phyloP scores from a whole-genome alignment of 495 filamentous ascomycete species.

The Neurospora sp. region DNA sequence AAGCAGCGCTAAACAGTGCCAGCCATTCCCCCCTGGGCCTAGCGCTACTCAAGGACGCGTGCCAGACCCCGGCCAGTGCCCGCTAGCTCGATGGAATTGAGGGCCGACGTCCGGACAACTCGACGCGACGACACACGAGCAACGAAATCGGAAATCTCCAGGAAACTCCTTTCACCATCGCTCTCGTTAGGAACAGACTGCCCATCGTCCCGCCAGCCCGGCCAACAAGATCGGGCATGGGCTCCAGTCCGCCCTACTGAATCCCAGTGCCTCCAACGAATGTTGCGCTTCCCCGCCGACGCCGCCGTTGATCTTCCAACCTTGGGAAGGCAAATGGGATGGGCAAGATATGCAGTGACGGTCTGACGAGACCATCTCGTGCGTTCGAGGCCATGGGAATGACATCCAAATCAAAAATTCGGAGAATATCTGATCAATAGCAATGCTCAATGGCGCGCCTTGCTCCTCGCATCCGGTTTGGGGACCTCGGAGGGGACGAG shows the following conservation, averaged over 20 bases:
- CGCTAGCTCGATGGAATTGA: background rate
- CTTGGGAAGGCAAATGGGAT: background rate
- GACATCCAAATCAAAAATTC: background rate
- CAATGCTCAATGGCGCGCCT: background rate
- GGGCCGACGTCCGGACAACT: background rate
- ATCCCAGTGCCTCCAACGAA: background rate
- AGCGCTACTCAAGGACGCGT: background rate
- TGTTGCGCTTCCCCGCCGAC: background rate
- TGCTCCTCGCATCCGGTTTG: slow-evolving; percentile 12
- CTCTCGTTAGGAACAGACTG: background rate
- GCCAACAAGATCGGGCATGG: background rate
- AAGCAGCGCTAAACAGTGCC: background rate
- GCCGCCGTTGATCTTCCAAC: background rate
- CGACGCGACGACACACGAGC: background rate
- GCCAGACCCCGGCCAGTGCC: background rate
- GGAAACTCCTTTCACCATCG: background rate
- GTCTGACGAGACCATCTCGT: background rate
- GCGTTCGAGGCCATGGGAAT: background rate
- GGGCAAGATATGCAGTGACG: background rate
- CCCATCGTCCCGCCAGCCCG: background rate
- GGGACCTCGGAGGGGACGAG: slow-evolving; percentile 16
- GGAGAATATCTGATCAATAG: slow-evolving; percentile 14
- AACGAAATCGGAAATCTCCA: background rate
- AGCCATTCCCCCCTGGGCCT: background rate
- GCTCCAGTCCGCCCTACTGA: background rate